Evolutionary conservation across 2,329 filamentous ascomycete genomes (phyloP), one percentile per base, ranked within the genome.

Genomic region (Claviceps maximensis): DNA sequence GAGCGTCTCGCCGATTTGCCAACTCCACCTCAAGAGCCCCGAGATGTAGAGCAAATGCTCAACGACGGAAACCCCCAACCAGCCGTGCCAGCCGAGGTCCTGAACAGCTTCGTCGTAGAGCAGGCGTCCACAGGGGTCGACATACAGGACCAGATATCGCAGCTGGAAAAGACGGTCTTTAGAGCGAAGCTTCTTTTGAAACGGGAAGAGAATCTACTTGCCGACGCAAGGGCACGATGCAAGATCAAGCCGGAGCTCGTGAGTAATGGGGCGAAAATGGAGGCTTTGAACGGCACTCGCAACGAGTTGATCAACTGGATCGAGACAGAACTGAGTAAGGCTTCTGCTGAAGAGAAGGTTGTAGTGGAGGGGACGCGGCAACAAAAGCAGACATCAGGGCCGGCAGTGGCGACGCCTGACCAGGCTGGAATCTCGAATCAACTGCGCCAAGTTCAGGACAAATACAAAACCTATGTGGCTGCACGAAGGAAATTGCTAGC

Each of bases 281-380:
- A 73, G 48, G 82, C 82, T 15, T 66, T 85, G 10, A 74, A 72
- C 44, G 68, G 68, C 8, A 78, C 81, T 12, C 73, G 82, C 17
- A 75, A 76, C 50, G 77, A 79, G 56, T 71, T 85, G 50, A 84
- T 85, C 54, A 71, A 67, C 53, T 85, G 82, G 82, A 83, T 85
- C 53, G 82, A 85, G 63, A 69, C 67, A 5, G 82, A 84, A 62
- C 66, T 85, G 23, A 68, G 72, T 50, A 78, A 77, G 52, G 78
- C 79, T 1, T 71, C 73, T 4, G 33, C 45, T 0, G 69, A 67
- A 2, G 67, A 62, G 0, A 68, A 67, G 4, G 65, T 59, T 21
- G 62, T 65, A 23, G 62, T 64, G 1, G 66, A 63, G 0, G 62
- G 58, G 1, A 62, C 62, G 6, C 61, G 62, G 0, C 48, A 46